Evolutionary conservation across 768 basidiomycete species (phyloP), one percentile per base, ranked within the genome.

Genomic region (Termitomyces sp.): DNA sequence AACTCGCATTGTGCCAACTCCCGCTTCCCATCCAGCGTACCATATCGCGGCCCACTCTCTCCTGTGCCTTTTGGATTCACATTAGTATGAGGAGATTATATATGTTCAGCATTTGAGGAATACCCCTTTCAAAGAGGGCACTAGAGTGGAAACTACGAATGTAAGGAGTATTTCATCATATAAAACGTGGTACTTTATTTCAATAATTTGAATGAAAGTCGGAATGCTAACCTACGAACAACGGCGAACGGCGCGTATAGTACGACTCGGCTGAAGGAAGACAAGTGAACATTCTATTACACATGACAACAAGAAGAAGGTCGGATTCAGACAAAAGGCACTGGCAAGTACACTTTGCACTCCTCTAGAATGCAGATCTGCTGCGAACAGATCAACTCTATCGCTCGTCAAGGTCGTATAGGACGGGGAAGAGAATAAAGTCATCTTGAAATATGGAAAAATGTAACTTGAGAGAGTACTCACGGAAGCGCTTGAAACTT

Each of bases 111-210:
- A 79, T 76, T 84, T 83, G 81, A 77, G 89, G 89, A 90, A 88
- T 89, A 76, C 86, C 86, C 81, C 81, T 62, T 65, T 56, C 4
- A 47, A 49, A 74, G 81, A 87, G 86, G 86, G 78, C 81, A 68
- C 85, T 90, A 80, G 80, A 83, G 89, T 83, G 86, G 86, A 91
- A 89, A 90, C 89, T 91, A 88, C 89, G 87, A 91, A 91, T 90
- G 84, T 80, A 81, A 82, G 81, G 76, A 77, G 63, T 65, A 73
- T 78, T 84, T 86, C 84, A 85, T 86, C 85, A 64, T n/a, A 1
- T 3, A 43, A 17, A 14, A n/a, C 5, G 17, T 43, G 17, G 6
- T n/a, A 43, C 17, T 43, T 43, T 43, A 17, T 8, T 7, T 38
- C 10, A 38, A 38, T 43, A n/a, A 17, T 8, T 7, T 38, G 11